Base-by-base conservation (phyloP, 2,329 filamentous ascomycete genomes). In the Fusarium sp. region DNA sequence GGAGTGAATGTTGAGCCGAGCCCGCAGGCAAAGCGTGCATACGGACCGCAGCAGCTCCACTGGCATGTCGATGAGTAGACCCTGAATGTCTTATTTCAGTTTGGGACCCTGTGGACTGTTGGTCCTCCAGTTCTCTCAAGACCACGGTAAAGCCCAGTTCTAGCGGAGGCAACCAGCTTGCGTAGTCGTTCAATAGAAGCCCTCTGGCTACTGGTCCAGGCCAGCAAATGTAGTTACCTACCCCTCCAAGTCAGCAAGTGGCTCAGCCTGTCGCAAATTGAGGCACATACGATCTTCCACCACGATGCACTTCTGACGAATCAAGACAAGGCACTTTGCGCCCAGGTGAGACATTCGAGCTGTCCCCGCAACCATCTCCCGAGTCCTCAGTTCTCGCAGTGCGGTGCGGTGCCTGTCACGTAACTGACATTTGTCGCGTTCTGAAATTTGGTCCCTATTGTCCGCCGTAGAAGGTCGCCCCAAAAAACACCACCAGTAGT, bases 391-490 rank as follows among this genome's bases (percentile, higher is more conserved):
- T 27, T 11, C 16, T 50, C 22, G 8, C 20, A 1, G 20, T 22
- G 6, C 2, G 2, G 20, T 20, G n/a, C 6, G n/a, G n/a, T n/a
- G n/a, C n/a, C n/a, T 22, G 6, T 22, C 9, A 18, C 14, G 0
- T 14, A 6, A 47, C 3, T 47, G 2, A 22, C 22, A 47, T 27
- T 7, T 47, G 4, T 6, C 9, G 14, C 14, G 8, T 27, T 25
- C 45, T 18, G 45, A 7, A 45, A 14, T 11, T 16, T 14, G 20
- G 20, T 22, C 20, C 11, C 11, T 8, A 11, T 7, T 16, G 14
- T 47, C 42, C 18, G 4, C 8, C 2, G 22, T 50, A 50, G 20
- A 25, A 47, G 6, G 2, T 47, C 6, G 4, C 11, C n/a, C 40
- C 1, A 45, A 45, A 6, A 6, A 25, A 8, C 40, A 16, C 20